These are phyloP conservation scores for Wallemia ichthyophaga DNA, from an alignment of 1,284 basidiomycete genomes.

Conservation along the genomic window DNA sequence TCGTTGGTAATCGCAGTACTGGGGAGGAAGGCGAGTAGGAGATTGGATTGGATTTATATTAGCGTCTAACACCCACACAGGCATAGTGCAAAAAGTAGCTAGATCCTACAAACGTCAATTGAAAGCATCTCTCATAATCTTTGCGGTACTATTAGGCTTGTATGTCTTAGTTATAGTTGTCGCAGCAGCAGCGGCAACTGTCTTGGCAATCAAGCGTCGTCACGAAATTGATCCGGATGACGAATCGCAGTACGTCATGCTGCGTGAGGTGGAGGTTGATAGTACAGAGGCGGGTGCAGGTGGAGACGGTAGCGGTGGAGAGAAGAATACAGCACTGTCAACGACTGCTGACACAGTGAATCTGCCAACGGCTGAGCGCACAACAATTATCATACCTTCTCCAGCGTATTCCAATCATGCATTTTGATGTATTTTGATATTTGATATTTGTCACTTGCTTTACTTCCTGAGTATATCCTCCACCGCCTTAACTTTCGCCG, in stretches of 20 bases:
- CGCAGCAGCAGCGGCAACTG: neutral
- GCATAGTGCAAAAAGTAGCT: neutral
- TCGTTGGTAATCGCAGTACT: neutral
- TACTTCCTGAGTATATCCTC: neutral
- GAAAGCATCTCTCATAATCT: neutral
- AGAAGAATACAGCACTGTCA: neutral
- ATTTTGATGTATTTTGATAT: too few relatives aligned
- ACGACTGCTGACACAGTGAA: neutral
- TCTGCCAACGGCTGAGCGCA: neutral
- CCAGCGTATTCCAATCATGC: neutral
- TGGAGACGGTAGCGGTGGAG: too few relatives aligned
- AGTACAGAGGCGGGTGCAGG: too few relatives aligned
- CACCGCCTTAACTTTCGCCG: neutral
- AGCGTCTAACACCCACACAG: neutral
- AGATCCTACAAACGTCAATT: neutral
- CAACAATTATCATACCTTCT: neutral
- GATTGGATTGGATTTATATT: neutral
- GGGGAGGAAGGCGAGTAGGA: neutral
- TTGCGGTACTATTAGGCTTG: neutral
- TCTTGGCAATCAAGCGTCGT: neutral
- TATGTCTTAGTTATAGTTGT: neutral
- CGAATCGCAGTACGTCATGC: neutral
- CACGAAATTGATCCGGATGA: neutral
- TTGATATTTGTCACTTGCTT: too few relatives aligned
- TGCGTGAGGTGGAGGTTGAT: neutral